A percentile compares a stretch with the other conserved stretches of the same genome.
Conservation (phyloP, 2,329 filamentous ascomycete genomes). For the Clathrospora elynae region DNA sequence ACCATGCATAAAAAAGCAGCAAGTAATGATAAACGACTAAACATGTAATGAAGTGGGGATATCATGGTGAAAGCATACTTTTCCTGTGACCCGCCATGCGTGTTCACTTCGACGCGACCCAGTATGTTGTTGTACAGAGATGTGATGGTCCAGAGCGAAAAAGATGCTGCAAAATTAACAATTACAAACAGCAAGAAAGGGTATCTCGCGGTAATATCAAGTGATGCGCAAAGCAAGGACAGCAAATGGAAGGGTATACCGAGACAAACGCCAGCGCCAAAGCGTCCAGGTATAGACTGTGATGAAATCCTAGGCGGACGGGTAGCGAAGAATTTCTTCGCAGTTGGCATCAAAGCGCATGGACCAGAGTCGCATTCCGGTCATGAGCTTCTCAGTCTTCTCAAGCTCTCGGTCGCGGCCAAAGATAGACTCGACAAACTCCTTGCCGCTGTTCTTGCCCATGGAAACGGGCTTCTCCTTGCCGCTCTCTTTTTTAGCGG, state of each 20-base stretch:
- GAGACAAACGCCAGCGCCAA: conserved; percentile 37
- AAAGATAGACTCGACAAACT: conserved; percentile 96
- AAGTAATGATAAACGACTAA: conserved; percentile 24
- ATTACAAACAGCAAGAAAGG: conserved; percentile 45
- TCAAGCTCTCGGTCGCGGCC: conserved; percentile 87
- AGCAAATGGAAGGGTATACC: conserved; percentile 23
- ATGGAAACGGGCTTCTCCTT: conserved; percentile 68
- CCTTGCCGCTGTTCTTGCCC: conserved; percentile 88
- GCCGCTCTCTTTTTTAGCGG: conserved; percentile 70
- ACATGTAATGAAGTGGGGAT: conserved; percentile 34
- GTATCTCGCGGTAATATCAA: conserved; percentile 49
- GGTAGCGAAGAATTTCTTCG: conserved; percentile 76
- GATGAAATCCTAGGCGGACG: conserved; percentile 44
- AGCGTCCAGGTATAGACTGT: conserved; percentile 25
- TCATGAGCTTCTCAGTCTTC: conserved; percentile 92
- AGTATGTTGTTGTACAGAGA: conserved; percentile 44
- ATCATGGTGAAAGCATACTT: conserved; percentile 46
- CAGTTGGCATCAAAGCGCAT: conserved; percentile 96
- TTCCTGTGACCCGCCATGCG: conserved; percentile 47
- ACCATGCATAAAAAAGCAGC: conserved; percentile 22
- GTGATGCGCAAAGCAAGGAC: conserved; percentile 28
- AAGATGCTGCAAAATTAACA: conserved; percentile 47
- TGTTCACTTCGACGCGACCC: conserved; percentile 31
- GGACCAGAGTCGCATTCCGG: conserved; percentile 83
- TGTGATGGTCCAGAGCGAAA: conserved; percentile 37